Conservation (phyloP, 108 stramenopile species). For the Cylindrotheca fusiformis region DNA sequence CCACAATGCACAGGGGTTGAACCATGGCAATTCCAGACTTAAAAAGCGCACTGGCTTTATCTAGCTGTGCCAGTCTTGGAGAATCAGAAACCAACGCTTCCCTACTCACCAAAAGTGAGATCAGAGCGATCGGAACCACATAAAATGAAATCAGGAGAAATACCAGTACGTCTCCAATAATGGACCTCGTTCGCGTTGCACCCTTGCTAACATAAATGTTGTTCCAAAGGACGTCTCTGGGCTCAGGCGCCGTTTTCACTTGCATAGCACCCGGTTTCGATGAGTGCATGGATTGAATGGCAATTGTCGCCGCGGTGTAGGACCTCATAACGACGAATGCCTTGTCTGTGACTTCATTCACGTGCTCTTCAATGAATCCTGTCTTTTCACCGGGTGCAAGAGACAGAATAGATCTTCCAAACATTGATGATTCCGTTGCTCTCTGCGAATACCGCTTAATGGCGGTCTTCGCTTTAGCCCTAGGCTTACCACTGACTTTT, state of each 20-base stretch:
- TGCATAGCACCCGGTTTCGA: conserved; percentile 85
- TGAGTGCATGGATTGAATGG: conserved; percentile 90
- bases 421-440: conserved; percentile 59
- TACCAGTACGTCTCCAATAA: conserved; percentile 75
- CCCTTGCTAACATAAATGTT: conserved; percentile 87
- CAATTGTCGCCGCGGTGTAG: conserved; percentile 89
- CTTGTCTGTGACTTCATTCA: conserved; percentile 90
- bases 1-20: conserved; percentile 83
- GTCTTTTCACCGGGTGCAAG: conserved; percentile 18
- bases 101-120: conserved; percentile 86
- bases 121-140: conserved; percentile 75
- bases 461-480: conserved; percentile 64
- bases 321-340: conserved; percentile 90
- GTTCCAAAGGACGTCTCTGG: conserved; percentile 82
- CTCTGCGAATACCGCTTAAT: conserved; percentile 59
- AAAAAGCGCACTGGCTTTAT: conserved; percentile 77
- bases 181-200: conserved; percentile 66
- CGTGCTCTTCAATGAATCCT: conserved; percentile 80
- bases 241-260: conserved; percentile 83
- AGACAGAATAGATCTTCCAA: conserved; percentile 65
- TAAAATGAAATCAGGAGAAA: conserved; percentile 80
- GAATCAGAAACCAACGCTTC: conserved; percentile 74
- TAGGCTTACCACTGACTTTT: conserved; percentile 13
- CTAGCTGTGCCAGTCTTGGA: conserved; percentile 73
- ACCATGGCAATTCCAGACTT: conserved; percentile 76